Percentiles rank a stretch among this genome's conserved stretches.
Evolutionary conservation across 2,329 filamentous ascomycete genomes (phyloP).

Genomic region (Arthrobotrys conoides): DNA sequence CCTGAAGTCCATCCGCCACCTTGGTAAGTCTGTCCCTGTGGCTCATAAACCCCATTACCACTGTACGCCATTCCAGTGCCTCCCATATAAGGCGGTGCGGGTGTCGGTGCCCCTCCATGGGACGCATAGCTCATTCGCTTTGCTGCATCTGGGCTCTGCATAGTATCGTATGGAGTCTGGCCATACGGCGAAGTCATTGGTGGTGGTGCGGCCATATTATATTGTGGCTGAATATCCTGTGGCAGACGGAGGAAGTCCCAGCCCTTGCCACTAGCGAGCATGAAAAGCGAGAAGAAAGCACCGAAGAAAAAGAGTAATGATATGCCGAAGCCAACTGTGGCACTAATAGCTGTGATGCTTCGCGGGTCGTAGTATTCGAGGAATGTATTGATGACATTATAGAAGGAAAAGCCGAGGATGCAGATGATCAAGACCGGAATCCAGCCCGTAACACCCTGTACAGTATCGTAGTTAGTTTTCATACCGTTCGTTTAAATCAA

Average conservation of each 20-base stretch:
- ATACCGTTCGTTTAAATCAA: not conserved
- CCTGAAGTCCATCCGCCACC: conserved; percentile 22
- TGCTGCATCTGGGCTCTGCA: conserved; percentile 35
- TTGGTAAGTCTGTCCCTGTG: conserved; percentile 38
- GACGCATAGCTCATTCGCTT: conserved; percentile 46
- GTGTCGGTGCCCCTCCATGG: conserved; percentile 21
- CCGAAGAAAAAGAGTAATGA: conserved; percentile 41
- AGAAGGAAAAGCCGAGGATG: conserved; percentile 38
- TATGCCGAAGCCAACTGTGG: conserved; percentile 35
- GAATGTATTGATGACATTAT: conserved; percentile 36
- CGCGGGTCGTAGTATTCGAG: conserved; percentile 9
- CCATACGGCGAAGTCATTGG: conserved; percentile 1
- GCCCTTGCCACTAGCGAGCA: conserved; percentile 38
- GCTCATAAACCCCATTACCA: conserved; percentile 45
- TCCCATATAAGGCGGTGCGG: conserved; percentile 45
- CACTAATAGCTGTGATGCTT: not conserved
- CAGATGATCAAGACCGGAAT: conserved; percentile 36
- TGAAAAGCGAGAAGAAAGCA: conserved; percentile 46
- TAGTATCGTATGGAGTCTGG: conserved; percentile 36
- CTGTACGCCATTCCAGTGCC: conserved; percentile 40
- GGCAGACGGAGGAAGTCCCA: conserved; percentile 46
- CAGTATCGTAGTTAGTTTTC: not conserved
- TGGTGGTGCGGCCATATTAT: conserved; percentile 9
- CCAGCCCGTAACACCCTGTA: conserved; percentile 47
- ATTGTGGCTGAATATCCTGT: conserved; percentile 34